Conservation (phyloP, 129 eudicot species). For the Dittrichia graveolens region DNA sequence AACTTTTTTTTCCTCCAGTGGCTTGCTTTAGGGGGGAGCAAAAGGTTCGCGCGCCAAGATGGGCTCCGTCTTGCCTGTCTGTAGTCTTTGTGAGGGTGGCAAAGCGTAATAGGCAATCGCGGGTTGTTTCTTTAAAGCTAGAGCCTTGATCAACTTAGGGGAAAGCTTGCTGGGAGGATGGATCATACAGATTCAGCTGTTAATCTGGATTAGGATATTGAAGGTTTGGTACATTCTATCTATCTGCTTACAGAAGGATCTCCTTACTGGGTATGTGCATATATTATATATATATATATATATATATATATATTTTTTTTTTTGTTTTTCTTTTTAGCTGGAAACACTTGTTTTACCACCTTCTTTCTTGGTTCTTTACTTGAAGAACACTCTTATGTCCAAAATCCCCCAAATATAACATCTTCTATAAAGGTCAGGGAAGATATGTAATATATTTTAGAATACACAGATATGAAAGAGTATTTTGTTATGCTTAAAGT, state of each 20-base stretch:
- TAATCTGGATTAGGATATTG: not conserved
- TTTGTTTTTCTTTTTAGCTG: not conserved
- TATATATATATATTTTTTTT: not conserved
- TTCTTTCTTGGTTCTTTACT: not conserved
- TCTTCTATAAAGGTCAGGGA: not conserved
- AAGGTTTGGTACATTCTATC: slow-evolving; percentile 8
- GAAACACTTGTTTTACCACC: not conserved
- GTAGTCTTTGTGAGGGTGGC: slow-evolving; percentile 63
- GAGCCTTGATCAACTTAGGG: slow-evolving; percentile 51
- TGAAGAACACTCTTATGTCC: not conserved
- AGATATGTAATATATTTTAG: slow-evolving; percentile 9
- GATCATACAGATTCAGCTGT: not conserved
- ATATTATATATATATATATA: too few species aligned
- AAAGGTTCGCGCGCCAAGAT: slow-evolving; percentile 72
- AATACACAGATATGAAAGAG: not conserved
- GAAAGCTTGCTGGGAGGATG: slow-evolving; percentile 5
- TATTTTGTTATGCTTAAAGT: not conserved
- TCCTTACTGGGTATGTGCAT: not conserved
- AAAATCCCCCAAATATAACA: not conserved
- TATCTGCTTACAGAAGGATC: not conserved
- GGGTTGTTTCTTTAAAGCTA: slow-evolving; percentile 84
- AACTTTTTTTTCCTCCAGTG: slow-evolving; percentile 33
- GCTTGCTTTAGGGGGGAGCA: slow-evolving; percentile 96
- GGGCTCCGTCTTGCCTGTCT: slow-evolving; percentile 87
- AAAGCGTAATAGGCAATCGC: slow-evolving; percentile 76